Conservation (phyloP, 2,329 filamentous ascomycete genomes). For the Tolypocladium tundrense region DNA sequence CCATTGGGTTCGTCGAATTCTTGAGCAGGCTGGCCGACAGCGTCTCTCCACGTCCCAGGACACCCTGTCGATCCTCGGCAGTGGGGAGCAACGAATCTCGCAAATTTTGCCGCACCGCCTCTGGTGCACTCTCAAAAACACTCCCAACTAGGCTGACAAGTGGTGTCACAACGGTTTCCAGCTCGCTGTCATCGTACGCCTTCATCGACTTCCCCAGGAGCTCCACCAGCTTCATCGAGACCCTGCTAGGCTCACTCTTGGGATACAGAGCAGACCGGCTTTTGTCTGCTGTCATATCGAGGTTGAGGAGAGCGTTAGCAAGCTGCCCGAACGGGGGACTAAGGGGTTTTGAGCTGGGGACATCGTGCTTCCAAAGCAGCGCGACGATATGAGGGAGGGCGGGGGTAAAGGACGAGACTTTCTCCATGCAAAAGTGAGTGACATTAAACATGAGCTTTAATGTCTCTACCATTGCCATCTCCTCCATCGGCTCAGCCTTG, state of each 20-base stretch:
- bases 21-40: slow-evolving; percentile 68
- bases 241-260: slow-evolving; percentile 43
- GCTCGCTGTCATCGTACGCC: slow-evolving; percentile 53
- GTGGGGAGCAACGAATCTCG: slow-evolving; percentile 62
- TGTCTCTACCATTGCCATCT: slow-evolving; percentile 74
- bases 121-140: slow-evolving; percentile 60
- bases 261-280: slow-evolving; percentile 55
- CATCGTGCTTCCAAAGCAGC: slow-evolving; percentile 51
- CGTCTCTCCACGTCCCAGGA: slow-evolving; percentile 65
- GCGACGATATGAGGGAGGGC: slow-evolving; percentile 61
- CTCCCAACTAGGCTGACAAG: slow-evolving; percentile 64
- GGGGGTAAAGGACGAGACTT: slow-evolving; percentile 50
- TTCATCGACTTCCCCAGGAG: slow-evolving; percentile 59
- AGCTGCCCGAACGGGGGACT: slow-evolving; percentile 62
- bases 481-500: slow-evolving; percentile 49
- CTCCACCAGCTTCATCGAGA: slow-evolving; percentile 55
- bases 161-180: slow-evolving; percentile 62
- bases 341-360: slow-evolving; percentile 54
- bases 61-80: slow-evolving; percentile 62
- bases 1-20: slow-evolving; percentile 62
- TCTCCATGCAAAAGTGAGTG: slow-evolving; percentile 59
- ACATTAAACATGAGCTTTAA: slow-evolving; percentile 86
- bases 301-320: slow-evolving; percentile 71
- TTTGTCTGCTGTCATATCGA: slow-evolving; percentile 54
- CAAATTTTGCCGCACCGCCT: slow-evolving; percentile 49